Evolutionary conservation across 768 basidiomycete genomes (phyloP).

Genomic region (Pleurotus djamor): DNA sequence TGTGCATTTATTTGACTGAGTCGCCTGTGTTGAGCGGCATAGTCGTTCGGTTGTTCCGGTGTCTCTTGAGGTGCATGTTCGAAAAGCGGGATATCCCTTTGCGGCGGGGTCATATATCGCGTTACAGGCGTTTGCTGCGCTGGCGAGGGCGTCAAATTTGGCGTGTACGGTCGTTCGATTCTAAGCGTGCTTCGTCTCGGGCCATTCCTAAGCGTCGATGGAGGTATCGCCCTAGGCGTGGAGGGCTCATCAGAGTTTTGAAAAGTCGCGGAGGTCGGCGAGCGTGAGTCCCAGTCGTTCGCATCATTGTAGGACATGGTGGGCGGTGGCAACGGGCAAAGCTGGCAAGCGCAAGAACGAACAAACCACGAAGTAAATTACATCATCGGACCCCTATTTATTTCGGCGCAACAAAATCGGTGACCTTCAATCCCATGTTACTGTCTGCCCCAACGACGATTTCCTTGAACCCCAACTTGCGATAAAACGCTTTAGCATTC

Average conservation of each 20-base stretch:
- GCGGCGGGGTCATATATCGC: conserved; percentile 12
- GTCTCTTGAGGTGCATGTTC: conserved; percentile 8
- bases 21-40: conserved; percentile 20
- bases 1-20: conserved; percentile 15
- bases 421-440: conserved; percentile 56
- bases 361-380: conserved; percentile 4
- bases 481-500: conserved; percentile 61
- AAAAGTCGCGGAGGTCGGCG: not conserved
- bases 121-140: conserved; percentile 13
- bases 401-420: conserved; percentile 12
- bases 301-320: not conserved
- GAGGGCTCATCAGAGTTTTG: not conserved
- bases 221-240: conserved; percentile 3
- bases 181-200: not conserved
- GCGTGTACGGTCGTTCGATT: not conserved
- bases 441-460: conserved; percentile 50
- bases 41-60: not conserved
- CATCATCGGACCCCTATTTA: not conserved
- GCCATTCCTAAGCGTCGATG: not conserved
- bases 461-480: conserved; percentile 54
- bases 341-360: not conserved
- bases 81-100: conserved; percentile 27
- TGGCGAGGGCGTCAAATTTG: conserved; percentile 1
- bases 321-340: not conserved
- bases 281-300: not conserved